Base-by-base conservation (phyloP, 441 rosid genomes). In the Gossypium davidsonii region DNA sequence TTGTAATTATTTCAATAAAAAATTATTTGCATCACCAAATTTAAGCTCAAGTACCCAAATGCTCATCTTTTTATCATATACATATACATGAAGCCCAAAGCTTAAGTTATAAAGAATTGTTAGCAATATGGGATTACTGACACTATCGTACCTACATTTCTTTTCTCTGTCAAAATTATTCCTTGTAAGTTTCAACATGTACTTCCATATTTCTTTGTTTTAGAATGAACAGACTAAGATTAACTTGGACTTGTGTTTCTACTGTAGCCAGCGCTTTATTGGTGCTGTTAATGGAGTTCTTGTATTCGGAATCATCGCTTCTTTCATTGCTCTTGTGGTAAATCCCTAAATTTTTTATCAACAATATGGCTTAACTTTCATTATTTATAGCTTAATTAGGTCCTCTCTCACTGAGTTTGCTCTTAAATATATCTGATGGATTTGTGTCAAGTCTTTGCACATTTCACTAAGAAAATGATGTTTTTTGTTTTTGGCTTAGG, bases 261-360 rank as follows among this genome's bases (percentile, higher is more conserved):
- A 68, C 79, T 86, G 85, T 78, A 94, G 98, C 80, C 97, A 94
- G 84, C 87, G 97, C 49, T 78, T 89, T 63, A 87, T 94, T 23
- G 97, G 97, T 77, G 91, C 91, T 6, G 83, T 90, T 71, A 94
- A 92, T 37, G 98, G 98, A 67, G 83, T 78, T 82, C 87, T 92
- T 44, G 89, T 92, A 31, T 28, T 88, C 51, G 98, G 91, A 78
- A 84, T 94, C 74, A 78, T 90, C 64, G 49, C 72, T 74, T 88
- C 94, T 8, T 94, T 94, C 82, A 71, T 97, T 74, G 90, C 90
- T 60, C 97, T 94, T n/a, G 91, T 88, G 97, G 97, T 94, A 87
- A 80, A 79, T 74, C 17, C 17, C 25, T 37, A 15, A 14, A 44
- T 37, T 37, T 70, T 67, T 72, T 12, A 49, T 26, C 49, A 66